Evolutionary conservation across 2,329 filamentous ascomycete genomes (phyloP).

Genomic region (Pestalotiopsis sp.): DNA sequence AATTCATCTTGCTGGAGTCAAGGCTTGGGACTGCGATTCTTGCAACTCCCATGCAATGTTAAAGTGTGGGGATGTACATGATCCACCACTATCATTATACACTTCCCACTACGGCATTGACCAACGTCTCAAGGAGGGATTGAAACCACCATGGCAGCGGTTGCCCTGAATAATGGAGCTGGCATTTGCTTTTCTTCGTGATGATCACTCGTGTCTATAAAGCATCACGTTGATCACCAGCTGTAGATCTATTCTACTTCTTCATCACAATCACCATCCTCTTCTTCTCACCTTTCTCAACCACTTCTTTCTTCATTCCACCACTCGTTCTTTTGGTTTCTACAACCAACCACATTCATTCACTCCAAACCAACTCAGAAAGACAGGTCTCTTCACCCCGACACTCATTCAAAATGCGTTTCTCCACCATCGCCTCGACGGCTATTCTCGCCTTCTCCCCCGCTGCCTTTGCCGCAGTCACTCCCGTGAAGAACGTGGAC

Average conservation of each 20-base stretch:
- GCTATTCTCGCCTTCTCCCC: constrained; percentile 10
- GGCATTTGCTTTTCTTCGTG: background rate
- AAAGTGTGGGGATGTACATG: background rate
- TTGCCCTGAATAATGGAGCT: background rate
- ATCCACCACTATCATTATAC: background rate
- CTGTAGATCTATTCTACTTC: background rate
- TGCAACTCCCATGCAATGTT: background rate
- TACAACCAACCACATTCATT: background rate
- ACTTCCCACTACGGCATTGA: background rate
- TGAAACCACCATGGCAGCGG: background rate
- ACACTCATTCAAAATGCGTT: constrained; percentile 9
- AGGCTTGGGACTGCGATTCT: background rate
- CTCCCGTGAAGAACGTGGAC: background rate
- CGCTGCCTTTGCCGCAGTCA: background rate
- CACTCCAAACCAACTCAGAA: background rate
- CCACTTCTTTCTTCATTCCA: background rate
- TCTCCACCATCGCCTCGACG: constrained; percentile 5
- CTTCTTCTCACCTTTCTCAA: background rate
- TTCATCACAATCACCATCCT: background rate
- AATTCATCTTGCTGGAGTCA: background rate
- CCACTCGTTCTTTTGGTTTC: background rate
- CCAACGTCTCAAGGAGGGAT: background rate
- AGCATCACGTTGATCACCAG: background rate
- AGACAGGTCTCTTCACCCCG: background rate
- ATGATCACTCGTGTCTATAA: background rate